Percentiles rank a stretch among this genome's conserved stretches.
These are phyloP conservation scores for Ceratocystis albifundus DNA, from an alignment of 2,329 filamentous ascomycete genomes.

Conservation along the genomic window DNA sequence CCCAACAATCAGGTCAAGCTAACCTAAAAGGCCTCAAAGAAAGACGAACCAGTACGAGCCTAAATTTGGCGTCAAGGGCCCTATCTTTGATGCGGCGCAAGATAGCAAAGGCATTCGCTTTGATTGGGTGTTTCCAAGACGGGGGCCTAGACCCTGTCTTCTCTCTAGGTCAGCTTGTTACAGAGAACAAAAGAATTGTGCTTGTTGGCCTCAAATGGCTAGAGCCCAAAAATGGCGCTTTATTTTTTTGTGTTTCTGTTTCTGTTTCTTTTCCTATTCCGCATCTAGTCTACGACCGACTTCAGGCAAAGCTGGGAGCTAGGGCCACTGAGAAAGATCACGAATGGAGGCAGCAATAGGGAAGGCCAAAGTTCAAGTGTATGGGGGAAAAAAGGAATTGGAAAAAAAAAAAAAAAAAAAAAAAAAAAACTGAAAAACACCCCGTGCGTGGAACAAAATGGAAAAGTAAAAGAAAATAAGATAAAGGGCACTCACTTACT, in stretches of 20 bases:
- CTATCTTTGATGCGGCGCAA: background rate
- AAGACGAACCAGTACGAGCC: background rate
- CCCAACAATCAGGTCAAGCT: background rate
- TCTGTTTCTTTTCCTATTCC: background rate
- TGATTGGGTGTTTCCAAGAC: background rate
- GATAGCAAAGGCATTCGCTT: background rate
- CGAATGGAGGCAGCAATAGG: background rate
- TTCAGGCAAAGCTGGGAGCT: background rate
- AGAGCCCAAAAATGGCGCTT: background rate
- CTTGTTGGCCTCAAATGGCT: background rate
- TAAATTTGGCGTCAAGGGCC: background rate
- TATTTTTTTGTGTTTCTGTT: no score
- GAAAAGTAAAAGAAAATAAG: slow-evolving; percentile 7
- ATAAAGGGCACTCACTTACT: background rate
- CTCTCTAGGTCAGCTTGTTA: background rate
- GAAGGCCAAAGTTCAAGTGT: background rate
- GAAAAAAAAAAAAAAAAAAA: background rate
- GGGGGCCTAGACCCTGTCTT: background rate
- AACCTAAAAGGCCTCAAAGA: background rate
- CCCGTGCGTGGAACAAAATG: background rate
- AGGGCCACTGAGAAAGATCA: background rate
- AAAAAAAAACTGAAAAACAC: background rate
- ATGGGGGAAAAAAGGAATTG: background rate
- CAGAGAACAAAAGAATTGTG: background rate
- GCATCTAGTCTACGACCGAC: background rate